Evolutionary conservation across 2,329 filamentous ascomycete species (phyloP).

Genomic region (Mariannaea elegans): DNA sequence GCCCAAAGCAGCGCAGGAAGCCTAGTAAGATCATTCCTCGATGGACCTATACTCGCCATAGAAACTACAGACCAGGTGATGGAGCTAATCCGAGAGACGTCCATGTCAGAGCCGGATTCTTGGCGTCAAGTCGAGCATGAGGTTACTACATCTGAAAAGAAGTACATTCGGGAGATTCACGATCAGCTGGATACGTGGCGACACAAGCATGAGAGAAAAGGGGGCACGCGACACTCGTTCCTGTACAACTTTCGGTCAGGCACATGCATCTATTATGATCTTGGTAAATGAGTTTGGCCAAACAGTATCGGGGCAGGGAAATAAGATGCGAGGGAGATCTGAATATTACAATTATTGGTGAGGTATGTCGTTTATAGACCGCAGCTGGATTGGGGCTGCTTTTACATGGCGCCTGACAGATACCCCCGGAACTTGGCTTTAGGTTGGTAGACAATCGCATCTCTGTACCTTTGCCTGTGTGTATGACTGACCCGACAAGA

Average conservation of each 20-base stretch:
- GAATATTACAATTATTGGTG: background rate
- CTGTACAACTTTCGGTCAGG: conserved; percentile 92
- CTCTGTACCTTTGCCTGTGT: background rate
- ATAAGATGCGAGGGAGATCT: background rate
- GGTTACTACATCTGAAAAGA: conserved; percentile 78
- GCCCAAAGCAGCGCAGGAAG: conserved; percentile 67
- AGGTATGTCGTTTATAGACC: background rate
- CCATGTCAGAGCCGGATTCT: conserved; percentile 80
- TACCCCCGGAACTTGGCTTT: background rate
- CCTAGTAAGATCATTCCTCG: conserved; percentile 74
- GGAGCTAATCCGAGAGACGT: conserved; percentile 76
- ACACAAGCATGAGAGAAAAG: conserved; percentile 62
- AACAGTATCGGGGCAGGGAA: too few relatives aligned
- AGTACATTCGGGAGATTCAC: conserved; percentile 85
- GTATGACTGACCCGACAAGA: too few relatives aligned
- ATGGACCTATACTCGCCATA: conserved; percentile 85
- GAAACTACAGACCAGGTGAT: conserved; percentile 88
- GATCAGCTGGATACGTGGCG: conserved; percentile 75
- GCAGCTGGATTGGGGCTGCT: background rate
- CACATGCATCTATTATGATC: conserved; percentile 85
- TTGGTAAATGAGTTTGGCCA: conserved; percentile 55
- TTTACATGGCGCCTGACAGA: background rate
- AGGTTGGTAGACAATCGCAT: background rate
- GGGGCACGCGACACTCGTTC: conserved; percentile 76
- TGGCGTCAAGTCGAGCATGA: conserved; percentile 85